Conservation (phyloP, 352 stramenopile genomes). For the Phytophthora tentaculata region DNA sequence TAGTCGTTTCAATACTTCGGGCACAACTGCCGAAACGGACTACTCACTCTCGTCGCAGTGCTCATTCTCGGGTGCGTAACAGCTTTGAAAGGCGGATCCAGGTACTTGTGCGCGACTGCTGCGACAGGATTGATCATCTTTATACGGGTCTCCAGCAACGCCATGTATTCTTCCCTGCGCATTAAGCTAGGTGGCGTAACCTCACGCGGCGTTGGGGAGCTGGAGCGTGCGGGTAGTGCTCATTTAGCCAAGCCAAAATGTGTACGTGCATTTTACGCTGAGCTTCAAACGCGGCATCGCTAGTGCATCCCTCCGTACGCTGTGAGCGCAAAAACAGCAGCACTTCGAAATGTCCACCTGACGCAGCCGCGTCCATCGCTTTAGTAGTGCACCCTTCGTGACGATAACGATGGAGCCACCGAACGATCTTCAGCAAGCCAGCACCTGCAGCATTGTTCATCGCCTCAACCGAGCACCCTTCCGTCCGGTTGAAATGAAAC, state of each 20-base stretch:
- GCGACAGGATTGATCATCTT: neutral
- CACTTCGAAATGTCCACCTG: constrained; percentile 31
- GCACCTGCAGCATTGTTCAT: constrained; percentile 33
- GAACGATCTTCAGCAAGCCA: constrained; percentile 29
- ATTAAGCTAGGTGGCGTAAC: constrained; percentile 12
- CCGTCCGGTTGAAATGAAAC: constrained; percentile 31
- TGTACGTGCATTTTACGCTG: constrained; percentile 25
- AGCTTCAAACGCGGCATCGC: constrained; percentile 35
- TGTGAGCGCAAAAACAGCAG: constrained; percentile 32
- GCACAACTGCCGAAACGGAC: constrained; percentile 28
- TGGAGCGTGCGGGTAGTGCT: constrained; percentile 35
- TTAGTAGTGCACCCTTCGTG: constrained; percentile 27
- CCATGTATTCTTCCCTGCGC: no score
- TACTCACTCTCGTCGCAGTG: constrained; percentile 12
- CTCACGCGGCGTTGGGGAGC: constrained; percentile 17
- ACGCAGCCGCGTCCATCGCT: constrained; percentile 41
- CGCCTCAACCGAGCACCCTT: constrained; percentile 29
- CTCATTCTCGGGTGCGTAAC: neutral
- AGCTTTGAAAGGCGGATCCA: neutral
- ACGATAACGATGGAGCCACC: constrained; percentile 32
- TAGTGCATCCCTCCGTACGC: constrained; percentile 31
- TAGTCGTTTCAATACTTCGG: constrained; percentile 13
- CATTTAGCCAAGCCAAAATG: constrained; percentile 38
- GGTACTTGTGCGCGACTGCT: neutral
- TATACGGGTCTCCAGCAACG: neutral